Evolutionary conservation across 306 rosid genomes (phyloP), one percentile per base, ranked within the genome.

Genomic region (Boehmeria nivea): DNA sequence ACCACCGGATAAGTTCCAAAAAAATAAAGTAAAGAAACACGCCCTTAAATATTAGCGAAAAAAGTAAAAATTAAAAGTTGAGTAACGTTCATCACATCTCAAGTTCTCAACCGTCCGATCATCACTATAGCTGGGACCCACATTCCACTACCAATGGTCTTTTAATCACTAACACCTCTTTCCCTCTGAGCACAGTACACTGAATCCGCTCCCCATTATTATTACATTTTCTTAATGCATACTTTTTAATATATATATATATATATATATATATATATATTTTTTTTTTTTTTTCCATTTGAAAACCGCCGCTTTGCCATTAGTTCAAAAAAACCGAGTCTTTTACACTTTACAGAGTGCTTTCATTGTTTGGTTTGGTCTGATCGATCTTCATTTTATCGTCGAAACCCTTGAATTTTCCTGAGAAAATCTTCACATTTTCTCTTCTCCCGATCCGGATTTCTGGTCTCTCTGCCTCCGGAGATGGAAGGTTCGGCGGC

Each of bases 401-500:
- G 23, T n/a, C 23, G 8, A 9, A 42, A 54, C n/a, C 10, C 45
- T 39, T 40, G 50, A 57, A 36, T 33, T 54, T 33, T 18, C 25
- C 7, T 12, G 2, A 8, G 37, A 31, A 44, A 17, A 44, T 44
- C 12, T 13, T 17, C 8, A 3, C 11, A 16, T 12, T 19, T 10
- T 9, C 28, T 22, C 28, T 40, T 47, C 31, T 47, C 51, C 12
- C 55, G 6, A 50, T 12, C 15, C 52, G 13, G 23, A 43, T 8
- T 19, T 20, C 6, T 2, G 6, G 31, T 9, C 28, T 42, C 36
- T 43, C 64, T 44, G 12, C 43, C 8, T 37, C 51, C 74, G 17
- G 40, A 51, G 37, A 71, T 79, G 59, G 78, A 75, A 9, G 63
- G 40, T 23, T 61, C 51, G 25, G 72, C 26, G 26, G 46, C 57